Conservation (phyloP, 495 filamentous ascomycete species). For the Neurospora tetrasperma region DNA sequence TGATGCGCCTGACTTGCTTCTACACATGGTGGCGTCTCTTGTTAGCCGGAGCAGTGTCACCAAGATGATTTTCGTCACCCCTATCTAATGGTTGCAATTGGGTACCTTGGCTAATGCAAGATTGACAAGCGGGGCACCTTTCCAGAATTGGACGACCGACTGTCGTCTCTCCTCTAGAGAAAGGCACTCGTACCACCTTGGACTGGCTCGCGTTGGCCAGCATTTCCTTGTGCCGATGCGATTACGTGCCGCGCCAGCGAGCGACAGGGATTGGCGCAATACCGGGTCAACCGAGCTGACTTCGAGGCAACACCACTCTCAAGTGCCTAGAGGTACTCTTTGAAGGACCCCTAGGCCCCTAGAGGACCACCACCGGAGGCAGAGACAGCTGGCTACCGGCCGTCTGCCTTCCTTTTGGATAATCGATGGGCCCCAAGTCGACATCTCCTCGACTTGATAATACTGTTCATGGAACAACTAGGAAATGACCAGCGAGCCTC, state of each 20-base stretch:
- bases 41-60: background rate
- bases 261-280: background rate
- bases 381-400: background rate
- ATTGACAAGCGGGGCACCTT: background rate
- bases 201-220: background rate
- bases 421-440: background rate
- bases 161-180: background rate
- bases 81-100: background rate
- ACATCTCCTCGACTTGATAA: background rate
- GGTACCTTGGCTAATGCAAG: background rate
- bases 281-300: background rate
- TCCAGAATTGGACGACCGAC: background rate
- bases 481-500: background rate
- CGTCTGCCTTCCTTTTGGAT: background rate
- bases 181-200: background rate
- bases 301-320: background rate
- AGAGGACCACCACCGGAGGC: background rate
- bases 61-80: background rate
- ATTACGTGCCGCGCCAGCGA: background rate
- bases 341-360: background rate
- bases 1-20: background rate
- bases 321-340: background rate
- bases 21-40: background rate
- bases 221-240: background rate
- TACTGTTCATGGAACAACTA: background rate